Conservation (phyloP, 306 rosid genomes). For the Casuarina glauca region DNA sequence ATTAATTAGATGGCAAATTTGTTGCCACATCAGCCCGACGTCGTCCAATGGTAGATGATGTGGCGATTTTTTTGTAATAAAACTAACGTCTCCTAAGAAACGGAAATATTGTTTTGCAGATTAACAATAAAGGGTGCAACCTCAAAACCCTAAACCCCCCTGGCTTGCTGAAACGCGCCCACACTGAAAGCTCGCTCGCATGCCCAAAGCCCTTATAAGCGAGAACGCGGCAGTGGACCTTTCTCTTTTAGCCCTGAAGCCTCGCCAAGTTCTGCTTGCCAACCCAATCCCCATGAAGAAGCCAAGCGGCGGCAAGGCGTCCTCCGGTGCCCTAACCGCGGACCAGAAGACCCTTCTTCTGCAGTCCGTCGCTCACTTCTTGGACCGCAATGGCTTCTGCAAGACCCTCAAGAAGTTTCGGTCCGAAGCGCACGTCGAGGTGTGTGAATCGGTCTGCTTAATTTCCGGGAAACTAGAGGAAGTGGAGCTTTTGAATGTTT, state of each 20-base stretch:
- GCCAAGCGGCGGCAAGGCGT: neutral
- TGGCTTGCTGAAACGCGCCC: too few relatives aligned
- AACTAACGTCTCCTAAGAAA: too few relatives aligned
- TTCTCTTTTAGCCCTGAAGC: conserved; percentile 53
- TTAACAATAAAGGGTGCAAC: too few relatives aligned
- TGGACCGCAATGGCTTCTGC: conserved; percentile 58
- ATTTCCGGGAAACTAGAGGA: neutral
- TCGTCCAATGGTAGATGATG: too few relatives aligned
- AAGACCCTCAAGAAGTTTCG: conserved; percentile 68
- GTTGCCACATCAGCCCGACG: too few relatives aligned
- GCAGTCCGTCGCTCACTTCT: conserved; percentile 57
- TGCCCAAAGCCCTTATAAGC: conserved; percentile 45
- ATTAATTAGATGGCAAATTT: too few relatives aligned
- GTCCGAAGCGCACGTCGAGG: conserved; percentile 68
- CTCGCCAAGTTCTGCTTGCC: conserved; percentile 66
- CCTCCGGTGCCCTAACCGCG: conserved; percentile 3
- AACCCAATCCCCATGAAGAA: conserved; percentile 41
- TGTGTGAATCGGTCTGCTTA: conserved; percentile 11
- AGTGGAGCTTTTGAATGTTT: neutral
- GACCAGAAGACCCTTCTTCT: conserved; percentile 51
- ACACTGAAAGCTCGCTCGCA: conserved; percentile 28
- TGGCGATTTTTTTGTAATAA: too few relatives aligned
- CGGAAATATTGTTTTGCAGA: too few relatives aligned
- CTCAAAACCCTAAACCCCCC: too few relatives aligned
- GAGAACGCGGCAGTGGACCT: conserved; percentile 27